Evolutionary conservation across 768 basidiomycete genomes (phyloP).

Genomic region (Leccinum subgranulosum): DNA sequence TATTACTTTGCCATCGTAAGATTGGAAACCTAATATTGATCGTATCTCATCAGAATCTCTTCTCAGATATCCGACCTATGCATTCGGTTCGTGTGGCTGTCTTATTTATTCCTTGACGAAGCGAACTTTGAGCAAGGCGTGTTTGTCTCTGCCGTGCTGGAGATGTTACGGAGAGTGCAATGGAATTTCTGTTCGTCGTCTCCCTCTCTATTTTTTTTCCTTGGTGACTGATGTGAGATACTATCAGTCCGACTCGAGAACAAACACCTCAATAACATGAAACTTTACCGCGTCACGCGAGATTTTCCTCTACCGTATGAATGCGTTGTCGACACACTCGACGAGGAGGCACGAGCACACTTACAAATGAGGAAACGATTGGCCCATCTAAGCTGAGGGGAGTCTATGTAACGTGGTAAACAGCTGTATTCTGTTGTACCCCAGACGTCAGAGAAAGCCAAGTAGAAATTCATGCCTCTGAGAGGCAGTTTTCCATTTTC

Average conservation of each 20-base stretch:
- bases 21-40: conserved; percentile 5
- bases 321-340: conserved; percentile 47
- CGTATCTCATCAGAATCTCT: background rate
- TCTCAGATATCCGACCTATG: conserved; percentile 64
- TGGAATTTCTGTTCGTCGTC: conserved; percentile 84
- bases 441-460: background rate
- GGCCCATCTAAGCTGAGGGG: conserved; percentile 17
- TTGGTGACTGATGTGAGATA: background rate
- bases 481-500: background rate
- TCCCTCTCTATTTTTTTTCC: background rate
- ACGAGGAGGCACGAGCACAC: conserved; percentile 35
- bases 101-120: conserved; percentile 61
- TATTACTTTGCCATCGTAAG: conserved; percentile 80
- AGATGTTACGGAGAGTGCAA: conserved; percentile 76
- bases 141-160: conserved; percentile 68
- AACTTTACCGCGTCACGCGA: conserved; percentile 84
- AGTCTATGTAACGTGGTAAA: background rate
- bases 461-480: background rate
- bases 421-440: background rate
- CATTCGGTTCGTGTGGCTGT: conserved; percentile 79
- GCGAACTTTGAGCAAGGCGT: conserved; percentile 51
- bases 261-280: conserved; percentile 90
- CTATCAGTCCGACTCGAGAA: conserved; percentile 73
- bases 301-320: conserved; percentile 77
- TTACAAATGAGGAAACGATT: conserved; percentile 15